A percentile compares a stretch with the other conserved stretches of the same genome.
Conservation (phyloP, 179 eudicot species). For the Beta corolliflora region DNA sequence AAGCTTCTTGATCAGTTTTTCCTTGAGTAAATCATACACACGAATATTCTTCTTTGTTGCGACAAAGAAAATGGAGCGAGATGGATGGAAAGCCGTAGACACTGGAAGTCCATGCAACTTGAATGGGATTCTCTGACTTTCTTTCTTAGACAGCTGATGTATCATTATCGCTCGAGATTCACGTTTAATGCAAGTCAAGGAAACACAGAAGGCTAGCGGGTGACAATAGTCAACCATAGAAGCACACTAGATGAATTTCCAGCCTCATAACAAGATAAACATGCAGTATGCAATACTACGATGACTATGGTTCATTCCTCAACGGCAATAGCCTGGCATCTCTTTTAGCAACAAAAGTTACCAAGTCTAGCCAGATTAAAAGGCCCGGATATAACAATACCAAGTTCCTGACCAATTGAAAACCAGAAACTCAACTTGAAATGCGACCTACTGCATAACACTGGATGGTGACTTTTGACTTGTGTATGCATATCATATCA, state of each 20-base stretch:
- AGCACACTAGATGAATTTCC: background rate
- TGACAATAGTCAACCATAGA: background rate
- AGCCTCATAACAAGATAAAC: background rate
- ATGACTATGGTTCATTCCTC: no score
- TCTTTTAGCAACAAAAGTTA: no score
- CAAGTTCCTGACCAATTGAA: no score
- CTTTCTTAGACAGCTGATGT: conserved; percentile 88
- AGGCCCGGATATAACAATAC: no score
- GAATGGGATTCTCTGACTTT: conserved; percentile 64
- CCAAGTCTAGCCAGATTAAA: no score
- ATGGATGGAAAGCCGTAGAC: conserved; percentile 82
- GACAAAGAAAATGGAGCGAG: conserved; percentile 74
- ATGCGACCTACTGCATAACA: no score
- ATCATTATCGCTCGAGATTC: conserved; percentile 80
- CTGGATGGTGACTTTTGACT: no score
- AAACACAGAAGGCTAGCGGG: conserved; percentile 28
- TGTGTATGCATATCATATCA: no score
- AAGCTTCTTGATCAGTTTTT: conserved; percentile 77
- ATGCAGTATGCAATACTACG: background rate
- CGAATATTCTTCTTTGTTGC: conserved; percentile 90
- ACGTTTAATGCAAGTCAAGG: conserved; percentile 70
- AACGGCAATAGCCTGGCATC: no score
- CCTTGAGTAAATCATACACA: conserved; percentile 83
- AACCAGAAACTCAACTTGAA: no score
- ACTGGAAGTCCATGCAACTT: conserved; percentile 95